A percentile compares a stretch with the other conserved stretches of the same genome.
Evolutionary conservation across 2,329 filamentous ascomycete genomes (phyloP).

Genomic region (Epichloe baconii): DNA sequence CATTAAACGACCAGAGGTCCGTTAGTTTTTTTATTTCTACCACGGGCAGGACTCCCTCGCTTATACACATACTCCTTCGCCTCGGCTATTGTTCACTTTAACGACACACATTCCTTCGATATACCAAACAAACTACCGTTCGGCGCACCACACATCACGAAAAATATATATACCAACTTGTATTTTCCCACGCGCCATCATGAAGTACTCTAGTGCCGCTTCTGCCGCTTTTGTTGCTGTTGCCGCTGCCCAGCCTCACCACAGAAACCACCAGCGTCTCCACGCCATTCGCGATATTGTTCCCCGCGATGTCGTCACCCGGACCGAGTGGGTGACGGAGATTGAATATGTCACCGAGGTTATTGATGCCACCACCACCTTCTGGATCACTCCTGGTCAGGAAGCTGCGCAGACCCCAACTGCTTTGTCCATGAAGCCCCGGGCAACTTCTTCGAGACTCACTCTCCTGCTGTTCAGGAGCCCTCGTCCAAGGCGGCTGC

Average conservation of each 20-base stretch:
- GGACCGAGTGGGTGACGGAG: conserved; percentile 38
- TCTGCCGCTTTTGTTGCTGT: conserved; percentile 24
- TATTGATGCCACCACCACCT: conserved; percentile 35
- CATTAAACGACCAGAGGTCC: conserved; percentile 4
- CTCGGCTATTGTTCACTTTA: background rate
- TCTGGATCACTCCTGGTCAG: conserved; percentile 26
- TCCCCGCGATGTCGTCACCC: conserved; percentile 30
- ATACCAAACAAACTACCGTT: conserved; percentile 4
- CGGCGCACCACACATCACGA: background rate
- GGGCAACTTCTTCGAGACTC: conserved; percentile 20
- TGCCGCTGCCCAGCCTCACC: conserved; percentile 38
- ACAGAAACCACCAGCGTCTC: conserved; percentile 23
- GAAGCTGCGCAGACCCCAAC: conserved; percentile 12
- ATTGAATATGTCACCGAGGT: conserved; percentile 32
- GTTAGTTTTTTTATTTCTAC: conserved; percentile 4
- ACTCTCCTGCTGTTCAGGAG: conserved; percentile 2
- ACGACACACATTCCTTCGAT: conserved; percentile 1
- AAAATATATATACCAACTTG: background rate
- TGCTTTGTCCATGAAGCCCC: conserved; percentile 9
- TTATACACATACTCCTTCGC: conserved; percentile 6
- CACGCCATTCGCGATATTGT: conserved; percentile 11
- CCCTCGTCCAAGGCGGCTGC: background rate
- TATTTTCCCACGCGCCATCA: conserved; percentile 11
- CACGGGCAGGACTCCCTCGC: conserved; percentile 7
- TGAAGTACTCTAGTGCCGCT: conserved; percentile 27